Base-by-base conservation (phyloP, 495 filamentous ascomycete species). In the Hypoxylon fuscum region DNA sequence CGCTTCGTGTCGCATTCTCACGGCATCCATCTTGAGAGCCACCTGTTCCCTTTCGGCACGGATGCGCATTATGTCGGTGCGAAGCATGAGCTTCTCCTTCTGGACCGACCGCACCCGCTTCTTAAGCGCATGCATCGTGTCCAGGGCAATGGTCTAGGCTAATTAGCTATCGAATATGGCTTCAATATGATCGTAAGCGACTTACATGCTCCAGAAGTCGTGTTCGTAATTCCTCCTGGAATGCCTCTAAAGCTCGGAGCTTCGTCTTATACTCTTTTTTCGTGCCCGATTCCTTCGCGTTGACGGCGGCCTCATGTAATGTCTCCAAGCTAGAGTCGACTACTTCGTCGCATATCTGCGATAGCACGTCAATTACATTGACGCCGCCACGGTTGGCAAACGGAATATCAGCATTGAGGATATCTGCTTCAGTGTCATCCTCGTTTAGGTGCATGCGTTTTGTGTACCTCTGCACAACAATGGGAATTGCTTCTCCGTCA, bases 261-360 rank as follows among this genome's bases (percentile, higher is more conserved):
- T 89, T 90, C 23, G 82, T 84, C 38, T 77, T 81, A 50, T 79
- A 85, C 67, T 88, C 85, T 3, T 82, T 77, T 55, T 73, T 76
- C 21, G 68, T 63, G 3, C 73, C 72, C 11, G 70, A 23, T 32
- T 81, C 76, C 23, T 81, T 74, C 29, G 74, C 76, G 5, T 72
- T 66, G 20, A 59, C 48, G 0, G 64, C 68, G 11, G 70, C 71
- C 42, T 77, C 74, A 41, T 79, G 72, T 5, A 83, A 59, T 22
- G 70, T 82, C 49, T 81, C 71, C 8, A 84, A 59, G 22, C 74
- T 78, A 3, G 72, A 81, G 31, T 84, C 84, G 22, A 89, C 74
- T 1, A 87, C 83, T 67, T 91, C 89, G 37, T 86, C 81, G 72
- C 87, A 90, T 37, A 91, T 81, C 69, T 90, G 87, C 43, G 82